Percentiles rank a stretch among this genome's conserved stretches.
phyloP scores from a whole-genome alignment of 441 rosid genomes.

The Viola pubescens region DNA sequence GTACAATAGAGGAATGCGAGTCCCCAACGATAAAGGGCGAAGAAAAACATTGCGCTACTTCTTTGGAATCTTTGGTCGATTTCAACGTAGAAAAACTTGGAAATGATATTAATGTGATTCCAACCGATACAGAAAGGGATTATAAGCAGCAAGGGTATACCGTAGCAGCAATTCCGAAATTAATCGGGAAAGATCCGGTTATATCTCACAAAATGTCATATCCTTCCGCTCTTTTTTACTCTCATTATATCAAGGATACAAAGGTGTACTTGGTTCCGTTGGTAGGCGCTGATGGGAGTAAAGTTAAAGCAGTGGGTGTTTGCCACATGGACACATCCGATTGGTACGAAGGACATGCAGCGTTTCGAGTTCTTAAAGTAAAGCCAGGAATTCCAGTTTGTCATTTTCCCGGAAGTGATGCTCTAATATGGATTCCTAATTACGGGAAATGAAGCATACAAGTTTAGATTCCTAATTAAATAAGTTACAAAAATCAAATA shows the following conservation, averaged over 20 bases:
- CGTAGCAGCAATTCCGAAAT: rapidly evolving
- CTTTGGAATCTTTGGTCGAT: background rate
- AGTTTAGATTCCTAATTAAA: no score
- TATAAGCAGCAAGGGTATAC: background rate
- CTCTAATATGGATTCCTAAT: no score
- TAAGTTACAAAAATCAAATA: no score
- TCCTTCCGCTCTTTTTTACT: background rate
- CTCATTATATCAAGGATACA: background rate
- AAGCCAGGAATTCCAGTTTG: background rate
- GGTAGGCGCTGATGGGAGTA: background rate
- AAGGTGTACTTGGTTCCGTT: background rate
- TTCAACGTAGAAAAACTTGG: background rate
- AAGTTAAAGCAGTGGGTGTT: background rate
- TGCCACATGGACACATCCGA: constrained; percentile 3
- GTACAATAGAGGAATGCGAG: background rate
- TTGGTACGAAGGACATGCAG: background rate
- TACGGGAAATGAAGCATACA: no score
- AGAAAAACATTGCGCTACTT: background rate
- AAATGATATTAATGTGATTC: background rate
- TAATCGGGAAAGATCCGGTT: background rate
- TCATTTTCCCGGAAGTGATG: background rate
- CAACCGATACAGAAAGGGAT: background rate
- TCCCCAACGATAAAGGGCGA: background rate
- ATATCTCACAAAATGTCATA: background rate
- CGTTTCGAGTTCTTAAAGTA: background rate